These are phyloP conservation scores for Wakefieldia striispora DNA, from an alignment of 768 basidiomycete genomes.

Conservation along the genomic window DNA sequence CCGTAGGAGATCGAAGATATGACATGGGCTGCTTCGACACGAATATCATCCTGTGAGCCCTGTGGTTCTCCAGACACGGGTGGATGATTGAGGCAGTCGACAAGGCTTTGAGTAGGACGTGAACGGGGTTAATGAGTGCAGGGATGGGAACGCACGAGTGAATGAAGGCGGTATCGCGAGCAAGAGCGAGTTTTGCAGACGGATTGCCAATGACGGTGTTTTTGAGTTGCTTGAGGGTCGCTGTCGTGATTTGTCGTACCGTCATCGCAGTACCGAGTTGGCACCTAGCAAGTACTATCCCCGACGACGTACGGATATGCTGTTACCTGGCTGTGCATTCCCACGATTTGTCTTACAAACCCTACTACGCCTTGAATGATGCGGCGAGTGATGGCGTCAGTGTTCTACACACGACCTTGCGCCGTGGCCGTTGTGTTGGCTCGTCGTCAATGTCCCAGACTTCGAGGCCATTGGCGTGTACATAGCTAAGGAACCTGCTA, in stretches of 20 bases:
- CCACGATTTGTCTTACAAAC: background rate
- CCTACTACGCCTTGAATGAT: too few relatives aligned
- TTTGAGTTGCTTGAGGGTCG: constrained; percentile 61
- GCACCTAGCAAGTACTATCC: too few relatives aligned
- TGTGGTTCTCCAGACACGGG: constrained; percentile 32
- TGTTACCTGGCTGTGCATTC: background rate
- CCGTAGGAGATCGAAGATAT: constrained; percentile 74
- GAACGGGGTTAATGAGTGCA: background rate
- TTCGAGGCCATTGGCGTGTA: too few relatives aligned
- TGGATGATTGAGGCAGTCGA: constrained; percentile 54
- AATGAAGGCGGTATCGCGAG: constrained; percentile 55
- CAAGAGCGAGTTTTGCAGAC: constrained; percentile 59
- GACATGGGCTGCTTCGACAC: constrained; percentile 73
- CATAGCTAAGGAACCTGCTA: too few relatives aligned
- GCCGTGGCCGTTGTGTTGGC: too few relatives aligned
- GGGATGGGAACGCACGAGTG: constrained; percentile 41
- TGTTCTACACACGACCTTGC: too few relatives aligned
- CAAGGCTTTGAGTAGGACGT: constrained; percentile 43
- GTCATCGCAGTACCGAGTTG: constrained; percentile 21
- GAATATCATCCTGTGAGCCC: constrained; percentile 47
- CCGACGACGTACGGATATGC: background rate
- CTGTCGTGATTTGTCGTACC: constrained; percentile 28
- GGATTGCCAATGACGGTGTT: constrained; percentile 81
- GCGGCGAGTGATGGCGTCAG: too few relatives aligned
- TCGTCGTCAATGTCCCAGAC: too few relatives aligned